phyloP scores from a whole-genome alignment of 192 early-diverging fungal species.

The Podila clonocystis region DNA sequence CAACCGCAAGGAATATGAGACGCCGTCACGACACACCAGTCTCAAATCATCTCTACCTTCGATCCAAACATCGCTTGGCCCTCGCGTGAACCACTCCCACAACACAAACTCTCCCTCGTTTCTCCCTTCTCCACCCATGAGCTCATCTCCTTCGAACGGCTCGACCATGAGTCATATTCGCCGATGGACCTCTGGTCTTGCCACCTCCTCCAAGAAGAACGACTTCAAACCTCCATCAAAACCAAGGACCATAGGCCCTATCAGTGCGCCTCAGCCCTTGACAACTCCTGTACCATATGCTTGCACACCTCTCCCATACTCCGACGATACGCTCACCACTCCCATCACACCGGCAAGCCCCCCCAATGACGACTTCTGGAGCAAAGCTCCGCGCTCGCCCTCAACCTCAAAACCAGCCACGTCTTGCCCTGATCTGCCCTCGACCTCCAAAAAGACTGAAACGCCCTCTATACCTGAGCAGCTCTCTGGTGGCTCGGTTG shows the following conservation, averaged over 20 bases:
- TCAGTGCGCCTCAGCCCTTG: constrained; percentile 33
- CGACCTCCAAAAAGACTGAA: background rate
- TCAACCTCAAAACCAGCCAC: constrained; percentile 28
- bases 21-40: background rate
- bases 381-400: constrained; percentile 10
- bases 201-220: constrained; percentile 16
- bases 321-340: constrained; percentile 7
- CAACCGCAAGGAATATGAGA: background rate
- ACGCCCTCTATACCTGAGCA: background rate
- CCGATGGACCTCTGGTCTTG: constrained; percentile 34
- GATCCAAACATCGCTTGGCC: constrained; percentile 1
- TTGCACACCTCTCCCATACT: constrained; percentile 45
- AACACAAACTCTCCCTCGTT: background rate
- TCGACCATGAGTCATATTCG: constrained; percentile 39
- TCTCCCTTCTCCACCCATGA: background rate
- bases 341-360: background rate
- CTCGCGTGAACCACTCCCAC: background rate
- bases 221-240: constrained; percentile 9
- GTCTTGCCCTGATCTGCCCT: constrained; percentile 21
- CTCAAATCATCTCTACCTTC: background rate
- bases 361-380: background rate
- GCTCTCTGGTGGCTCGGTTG: background rate
- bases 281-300: constrained; percentile 40
- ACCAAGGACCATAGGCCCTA: constrained; percentile 36
- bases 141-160: constrained; percentile 7